Base-by-base conservation (phyloP, 2,329 filamentous ascomycete genomes). In the Westerdykella aurantiaca region DNA sequence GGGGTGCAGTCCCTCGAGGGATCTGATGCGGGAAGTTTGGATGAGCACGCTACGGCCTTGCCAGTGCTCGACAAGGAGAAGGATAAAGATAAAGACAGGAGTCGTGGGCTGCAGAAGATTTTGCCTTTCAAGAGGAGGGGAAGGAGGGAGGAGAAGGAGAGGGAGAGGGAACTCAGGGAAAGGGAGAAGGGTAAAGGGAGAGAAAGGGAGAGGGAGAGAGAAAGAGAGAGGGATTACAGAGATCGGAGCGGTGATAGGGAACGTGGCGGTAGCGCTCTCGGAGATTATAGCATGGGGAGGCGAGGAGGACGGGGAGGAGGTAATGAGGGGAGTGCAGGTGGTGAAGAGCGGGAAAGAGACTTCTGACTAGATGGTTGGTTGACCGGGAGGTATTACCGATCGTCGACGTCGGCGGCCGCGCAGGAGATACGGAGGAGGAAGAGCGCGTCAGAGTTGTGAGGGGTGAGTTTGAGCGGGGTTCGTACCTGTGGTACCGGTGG, bases 331-430 rank as follows among this genome's bases (percentile, higher is more conserved):
- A 6, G 6, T 6, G 18, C 18, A 39, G 41, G 45, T 37, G 43
- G 38, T 39, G 60, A 60, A 14, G 58, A 66, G 21, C 33, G 33
- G 16, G 33, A 35, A 9, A 18, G 3, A 18, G 33, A 35, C 17
- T 59, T 60, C 49, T 63, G 64, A 66, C 57, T 65, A 56, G 54
- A 63, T 60, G 61, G 60, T 35, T 64, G 60, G 62, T 66, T 63
- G 29, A 54, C 56, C 2, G 62, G 61, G n/a, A 50, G 51, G 25
- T 55, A 46, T 41, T 41, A 29, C 25, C 7, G 25, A 12, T 29
- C 25, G 25, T 29, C 25, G 7, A 7, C 25, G 25, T 4, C 25
- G 39, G 22, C 14, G 37, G 44, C 12, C 2, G 49, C 49, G 41
- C 48, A 53, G 13, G 61, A 64, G 38, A 41, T 64, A 23, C 53